These are phyloP conservation scores for Passiflora organensis DNA, from an alignment of 345 rosid genomes.

Conservation along the genomic window DNA sequence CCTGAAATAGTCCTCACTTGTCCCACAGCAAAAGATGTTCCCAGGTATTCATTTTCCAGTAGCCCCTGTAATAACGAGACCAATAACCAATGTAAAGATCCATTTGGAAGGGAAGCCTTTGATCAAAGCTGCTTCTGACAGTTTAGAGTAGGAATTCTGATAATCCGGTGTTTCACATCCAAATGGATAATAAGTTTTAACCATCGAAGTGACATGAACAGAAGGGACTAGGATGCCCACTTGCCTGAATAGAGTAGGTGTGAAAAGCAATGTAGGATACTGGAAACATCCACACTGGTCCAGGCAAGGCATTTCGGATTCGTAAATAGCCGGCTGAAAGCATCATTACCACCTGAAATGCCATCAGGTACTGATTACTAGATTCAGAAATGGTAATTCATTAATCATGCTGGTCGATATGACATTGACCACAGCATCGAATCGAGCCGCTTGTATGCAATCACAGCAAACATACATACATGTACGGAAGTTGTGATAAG, in stretches of 20 bases:
- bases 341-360: conserved; percentile 88
- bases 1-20: conserved; percentile 91
- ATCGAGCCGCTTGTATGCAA: too few species aligned
- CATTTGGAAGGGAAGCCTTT: background rate
- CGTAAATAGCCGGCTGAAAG: conserved; percentile 93
- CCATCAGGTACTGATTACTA: conserved; percentile 6
- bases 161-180: background rate
- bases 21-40: conserved; percentile 78
- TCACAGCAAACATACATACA: too few species aligned
- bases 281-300: conserved; percentile 89
- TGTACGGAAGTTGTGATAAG: too few species aligned
- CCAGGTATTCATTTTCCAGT: conserved; percentile 89
- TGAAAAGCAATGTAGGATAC: conserved; percentile 82
- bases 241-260: conserved; percentile 83
- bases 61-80: conserved; percentile 74
- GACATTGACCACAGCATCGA: too few species aligned
- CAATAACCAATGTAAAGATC: background rate
- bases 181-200: too few species aligned
- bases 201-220: background rate
- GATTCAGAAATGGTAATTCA: too few species aligned
- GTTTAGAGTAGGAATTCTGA: background rate
- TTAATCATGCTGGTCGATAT: too few species aligned
- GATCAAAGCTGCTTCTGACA: too few species aligned
- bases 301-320: conserved; percentile 74
- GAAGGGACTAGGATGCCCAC: conserved; percentile 7